phyloP scores from a whole-genome alignment of 805 yeast species.

The Zygoascus ofunaensis region DNA sequence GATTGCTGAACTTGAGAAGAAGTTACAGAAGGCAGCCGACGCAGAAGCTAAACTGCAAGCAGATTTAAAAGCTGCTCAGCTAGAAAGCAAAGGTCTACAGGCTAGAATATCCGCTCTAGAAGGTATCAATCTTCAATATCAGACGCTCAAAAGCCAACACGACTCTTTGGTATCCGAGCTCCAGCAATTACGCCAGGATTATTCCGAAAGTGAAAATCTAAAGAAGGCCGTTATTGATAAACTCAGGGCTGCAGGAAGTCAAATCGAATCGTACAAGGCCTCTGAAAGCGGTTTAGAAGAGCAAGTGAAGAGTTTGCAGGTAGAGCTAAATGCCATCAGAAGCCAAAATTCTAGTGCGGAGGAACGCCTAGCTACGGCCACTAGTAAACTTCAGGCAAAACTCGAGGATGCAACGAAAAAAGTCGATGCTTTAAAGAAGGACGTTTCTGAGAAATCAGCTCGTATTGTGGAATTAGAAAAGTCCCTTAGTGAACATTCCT shows the following conservation, averaged over 20 bases:
- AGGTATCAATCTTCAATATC: neutral
- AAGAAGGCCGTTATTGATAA: constrained; percentile 39
- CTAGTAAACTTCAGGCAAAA: neutral
- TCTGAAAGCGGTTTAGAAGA: neutral
- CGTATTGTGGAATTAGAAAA: no score
- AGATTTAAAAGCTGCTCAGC: constrained; percentile 23
- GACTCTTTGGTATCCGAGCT: constrained; percentile 18
- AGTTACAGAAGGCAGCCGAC: constrained; percentile 10
- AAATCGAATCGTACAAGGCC: constrained; percentile 23
- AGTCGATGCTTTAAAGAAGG: neutral
- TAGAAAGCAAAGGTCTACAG: neutral
- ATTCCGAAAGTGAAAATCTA: constrained; percentile 26
- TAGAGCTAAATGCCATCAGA: neutral
- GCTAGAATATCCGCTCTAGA: constrained; percentile 1
- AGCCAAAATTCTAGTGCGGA: neutral
- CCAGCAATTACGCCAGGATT: constrained; percentile 12
- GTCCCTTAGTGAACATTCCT: no score
- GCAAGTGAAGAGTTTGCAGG: neutral
- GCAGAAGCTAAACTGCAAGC: constrained; percentile 15
- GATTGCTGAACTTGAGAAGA: constrained; percentile 20
- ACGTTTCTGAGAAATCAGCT: no score
- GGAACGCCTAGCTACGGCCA: neutral
- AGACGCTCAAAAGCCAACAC: constrained; percentile 11
- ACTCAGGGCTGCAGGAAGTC: constrained; percentile 35
- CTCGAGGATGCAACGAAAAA: neutral